Base-by-base conservation (phyloP, 2,329 filamentous ascomycete genomes). In the Gliomastix tumulicola region DNA sequence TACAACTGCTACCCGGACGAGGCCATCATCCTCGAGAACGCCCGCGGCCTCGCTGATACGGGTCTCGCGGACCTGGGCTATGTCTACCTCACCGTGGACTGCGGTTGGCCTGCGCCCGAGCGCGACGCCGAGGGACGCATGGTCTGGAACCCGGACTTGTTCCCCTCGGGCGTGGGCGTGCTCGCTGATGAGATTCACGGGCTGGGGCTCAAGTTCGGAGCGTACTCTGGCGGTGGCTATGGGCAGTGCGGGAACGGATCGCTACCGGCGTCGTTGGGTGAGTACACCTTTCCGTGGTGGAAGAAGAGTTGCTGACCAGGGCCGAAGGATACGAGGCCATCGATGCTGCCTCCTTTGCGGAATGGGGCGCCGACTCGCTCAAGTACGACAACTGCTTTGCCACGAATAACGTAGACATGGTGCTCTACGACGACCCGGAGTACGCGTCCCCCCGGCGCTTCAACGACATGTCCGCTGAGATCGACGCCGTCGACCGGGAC, bases 321-420 rank as follows among this genome's bases (percentile, higher is more conserved):
- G n/a, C n/a, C n/a, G n/a, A 10, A 67, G 63, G 61, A 3, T 58
- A 60, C 12, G 65, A 68, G 40, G 49, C 59, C n/a, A 57, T 58
- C 13, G 61, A 67, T 21, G 60, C 60, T 2, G 47, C 57, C 15
- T 54, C 61, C 0, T 67, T 67, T 36, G 62, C 57, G 1, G 56
- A 56, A 5, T 69, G 64, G 65, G 60, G 43, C 44, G 68, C 65
- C 7, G 68, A 71, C 42, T 60, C 66, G 1, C 52, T 78, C 10
- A 78, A 78, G 65, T 77, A 54, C 32, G 69, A 72, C 40, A 71
- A 68, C 42, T 70, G 66, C 41, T 74, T 67, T 32, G 54, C 63
- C 0, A 57, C 62, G 18, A 65, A 66, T 10, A 60, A 47, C 0
- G 57, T 58, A 0, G 52, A 57, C 4, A 66, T 65, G 47, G 65